Evolutionary conservation across 495 filamentous ascomycete species (phyloP), one percentile per base, ranked within the genome.

Genomic region (Penicillium waksmanii): DNA sequence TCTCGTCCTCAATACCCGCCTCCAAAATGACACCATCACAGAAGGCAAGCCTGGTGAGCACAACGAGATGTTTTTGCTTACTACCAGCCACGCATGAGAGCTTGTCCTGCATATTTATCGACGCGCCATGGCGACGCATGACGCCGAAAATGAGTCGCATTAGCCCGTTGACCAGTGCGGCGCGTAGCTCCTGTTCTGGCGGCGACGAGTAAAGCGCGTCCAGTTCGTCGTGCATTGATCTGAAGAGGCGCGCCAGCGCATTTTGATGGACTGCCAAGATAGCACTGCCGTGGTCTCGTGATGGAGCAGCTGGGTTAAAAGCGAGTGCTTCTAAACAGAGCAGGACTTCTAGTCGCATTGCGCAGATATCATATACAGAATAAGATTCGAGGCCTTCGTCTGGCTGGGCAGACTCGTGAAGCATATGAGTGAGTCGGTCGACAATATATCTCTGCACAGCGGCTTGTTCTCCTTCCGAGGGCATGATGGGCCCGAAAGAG

Each of bases 31-130:
- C 62, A 3, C 82, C 82, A 57, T 89, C 86, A 48, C 81, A 85
- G 56, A 91, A 90, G 1, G 89, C 88, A 33, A 91, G 66, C 11
- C 89, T 74, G 10, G 87, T 88, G 57, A 92, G 73, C 12, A 82
- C 79, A 9, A 89, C 83, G 1, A 88, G 71, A 57, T 87, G 84
- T 58, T 89, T 89, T 61, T 90, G 86, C 54, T 79, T 79, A 13
- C 82, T 83, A n/a, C 85, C 85, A 1, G 74, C 73, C 2, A 88
- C 73, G 11, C 74, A 79, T 2, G 73, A 69, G 13, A 92, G 76
- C 62, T 87, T 89, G 35, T 77, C 69, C 43, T 80, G 77, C 59
- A 89, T 75, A 61, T 86, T 81, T 44, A 84, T 73, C 25, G 71
- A 69, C 7, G 78, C 66, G 1, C 74, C 67, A 56, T 84, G 79